Evolutionary conservation across 2,329 filamentous ascomycete genomes (phyloP), one percentile per base, ranked within the genome.

Genomic region (Aspergillus glaucus): DNA sequence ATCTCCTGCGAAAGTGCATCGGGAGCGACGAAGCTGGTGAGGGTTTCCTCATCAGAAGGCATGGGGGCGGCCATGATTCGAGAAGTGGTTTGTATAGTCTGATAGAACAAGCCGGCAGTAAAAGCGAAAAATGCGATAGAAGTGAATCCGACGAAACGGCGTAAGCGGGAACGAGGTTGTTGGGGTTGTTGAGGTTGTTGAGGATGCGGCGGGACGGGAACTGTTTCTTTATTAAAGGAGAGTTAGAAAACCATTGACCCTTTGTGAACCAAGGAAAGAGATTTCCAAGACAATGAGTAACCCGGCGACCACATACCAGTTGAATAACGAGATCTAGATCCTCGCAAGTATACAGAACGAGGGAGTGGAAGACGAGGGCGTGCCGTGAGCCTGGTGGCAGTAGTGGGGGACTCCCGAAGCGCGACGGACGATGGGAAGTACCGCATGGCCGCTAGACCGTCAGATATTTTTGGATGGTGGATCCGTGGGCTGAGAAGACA

Each of bases 1-100:
- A 94, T 81, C 53, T 80, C 77, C 54, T 65, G 70, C 44, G 71
- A 69, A 39, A 64, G 58, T 9, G 78, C 78, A 63, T 82, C 80
- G 28, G 69, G 65, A 12, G 81, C 80, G 3, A 69, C 68, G 74
- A 82, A 95, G 55, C 86, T 74, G 4, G 68, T 65, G 52, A 93
- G 78, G 19, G 86, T 87, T 58, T 94, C 87, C 60, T 80, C 82
- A 70, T 95, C 87, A 26, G 80, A 79, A 55, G 79, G 79, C 3
- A 71, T 57, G n/a, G 58, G 48, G 43, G 55, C 57, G n/a, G 64
- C 55, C 66, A 71, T 70, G 49, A 70, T 60, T 50, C 54, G 49
- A 22, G 60, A 59, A 19, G 58, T 51, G 45, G 62, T 57, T 44
- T 57, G 48, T 24, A 51, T 43, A 12, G 62, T 61, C 46, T 62